Base-by-base conservation (phyloP, 139 green algal species). In the Asterochloris sp. region DNA sequence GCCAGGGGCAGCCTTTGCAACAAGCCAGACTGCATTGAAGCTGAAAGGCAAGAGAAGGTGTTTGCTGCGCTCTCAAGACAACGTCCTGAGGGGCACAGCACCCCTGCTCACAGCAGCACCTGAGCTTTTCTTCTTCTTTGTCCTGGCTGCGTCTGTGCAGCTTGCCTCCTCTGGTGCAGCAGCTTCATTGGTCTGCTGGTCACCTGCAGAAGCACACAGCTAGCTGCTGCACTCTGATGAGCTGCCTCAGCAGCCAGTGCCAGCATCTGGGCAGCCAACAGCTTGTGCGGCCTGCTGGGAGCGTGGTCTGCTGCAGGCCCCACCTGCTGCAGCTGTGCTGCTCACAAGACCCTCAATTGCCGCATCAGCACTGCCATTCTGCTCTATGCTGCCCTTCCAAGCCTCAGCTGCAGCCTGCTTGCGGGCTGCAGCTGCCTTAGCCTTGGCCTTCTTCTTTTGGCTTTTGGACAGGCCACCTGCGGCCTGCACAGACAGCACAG, bases 391-490 rank as follows among this genome's bases (percentile, higher is more conserved):
- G 73, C 28, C 66, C 78, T n/a, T 68, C 38, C 60, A 67, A 27
- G 15, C 60, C 15, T 81, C 87, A 60, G 54, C 62, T 47, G 69
- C 86, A 54, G 47, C 81, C 78, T 62, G 69, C 66, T 82, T 86
- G 17, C 69, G 24, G 28, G 71, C 85, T 62, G 85, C 82, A 73
- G 82, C 78, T 62, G 84, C 87, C 82, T 94, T 94, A 74, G 92
- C 89, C 82, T 93, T 93, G 13, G 78, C 76, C 16, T 86, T 87
- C 86, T 93, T 94, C 76, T 91, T 91, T 63, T 89, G 83, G 10
- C 89, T 86, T 79, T 93, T 92, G 78, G 83, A 89, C 63, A 91
- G 82, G n/a, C 76, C 76, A 54, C 38, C 38, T 54, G 38, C 2
- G 38, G 23, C 21, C 66, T 26, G 66, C 66, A 73, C 21, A 24